phyloP scores from a whole-genome alignment of 495 filamentous ascomycete genomes.

The Sordaria brevicollis region DNA sequence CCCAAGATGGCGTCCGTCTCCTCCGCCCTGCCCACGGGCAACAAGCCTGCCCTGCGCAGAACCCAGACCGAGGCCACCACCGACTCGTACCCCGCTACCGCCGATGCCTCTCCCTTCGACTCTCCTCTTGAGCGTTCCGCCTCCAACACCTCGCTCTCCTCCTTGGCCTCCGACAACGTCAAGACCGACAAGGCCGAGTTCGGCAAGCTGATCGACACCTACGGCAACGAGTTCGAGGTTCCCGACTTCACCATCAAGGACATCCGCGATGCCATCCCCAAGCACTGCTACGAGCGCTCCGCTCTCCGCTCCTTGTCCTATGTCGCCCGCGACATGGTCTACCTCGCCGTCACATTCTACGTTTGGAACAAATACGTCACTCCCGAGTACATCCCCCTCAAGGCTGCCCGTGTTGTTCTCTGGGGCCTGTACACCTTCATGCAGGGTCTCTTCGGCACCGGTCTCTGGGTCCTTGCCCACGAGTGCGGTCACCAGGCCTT shows the following conservation, averaged over 20 bases:
- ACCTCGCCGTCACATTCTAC: slow-evolving; percentile 54
- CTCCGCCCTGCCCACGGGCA: slow-evolving; percentile 24
- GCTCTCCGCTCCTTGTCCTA: slow-evolving; percentile 51
- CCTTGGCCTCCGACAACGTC: slow-evolving; percentile 56
- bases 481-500: slow-evolving; percentile 86
- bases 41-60: slow-evolving; percentile 30
- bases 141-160: slow-evolving; percentile 86
- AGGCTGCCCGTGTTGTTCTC: slow-evolving; percentile 43
- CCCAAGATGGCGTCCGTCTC: slow-evolving; percentile 30
- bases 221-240: slow-evolving; percentile 64
- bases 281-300: slow-evolving; percentile 71
- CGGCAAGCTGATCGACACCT: slow-evolving; percentile 57
- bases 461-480: slow-evolving; percentile 76
- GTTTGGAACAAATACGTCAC: slow-evolving; percentile 54
- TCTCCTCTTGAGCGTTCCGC: slow-evolving; percentile 61
- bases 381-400: slow-evolving; percentile 48
- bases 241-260: slow-evolving; percentile 74
- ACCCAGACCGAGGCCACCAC: slow-evolving; percentile 23
- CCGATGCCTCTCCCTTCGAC: slow-evolving; percentile 53
- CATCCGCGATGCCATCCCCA: slow-evolving; percentile 71
- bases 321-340: slow-evolving; percentile 58
- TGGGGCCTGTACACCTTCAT: slow-evolving; percentile 63
- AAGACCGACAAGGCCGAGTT: slow-evolving; percentile 14
- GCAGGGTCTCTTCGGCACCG: slow-evolving; percentile 70
- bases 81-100: slow-evolving; percentile 50